A percentile compares a stretch with the other conserved stretches of the same genome.
phyloP scores from a whole-genome alignment of 1,284 basidiomycete species.

The Melampsora americana region DNA sequence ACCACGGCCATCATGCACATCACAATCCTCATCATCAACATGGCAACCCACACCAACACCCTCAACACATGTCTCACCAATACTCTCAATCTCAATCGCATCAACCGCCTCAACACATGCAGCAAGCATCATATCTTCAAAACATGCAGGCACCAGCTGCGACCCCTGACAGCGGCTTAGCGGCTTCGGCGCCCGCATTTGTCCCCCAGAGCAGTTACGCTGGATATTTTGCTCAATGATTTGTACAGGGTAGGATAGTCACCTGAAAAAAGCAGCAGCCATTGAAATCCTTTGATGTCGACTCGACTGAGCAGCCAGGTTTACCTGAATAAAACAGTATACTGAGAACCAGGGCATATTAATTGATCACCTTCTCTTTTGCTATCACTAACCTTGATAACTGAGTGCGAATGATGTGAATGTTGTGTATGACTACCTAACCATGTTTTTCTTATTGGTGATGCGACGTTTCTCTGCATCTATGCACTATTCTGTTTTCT shows the following conservation, averaged over 20 bases:
- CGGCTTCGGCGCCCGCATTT: slow-evolving; percentile 31
- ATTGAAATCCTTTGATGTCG: too few species aligned
- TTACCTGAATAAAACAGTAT: too few species aligned
- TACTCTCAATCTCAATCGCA: slow-evolving; percentile 2
- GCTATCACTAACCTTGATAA: too few species aligned
- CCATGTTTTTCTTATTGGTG: too few species aligned
- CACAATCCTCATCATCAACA: slow-evolving; percentile 38
- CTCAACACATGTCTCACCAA: slow-evolving; percentile 7
- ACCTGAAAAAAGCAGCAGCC: too few species aligned
- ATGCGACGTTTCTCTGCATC: too few species aligned
- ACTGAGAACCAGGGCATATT: too few species aligned
- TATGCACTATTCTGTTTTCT: too few species aligned
- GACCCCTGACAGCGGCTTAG: slow-evolving; percentile 5
- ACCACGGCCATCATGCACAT: slow-evolving; percentile 18
- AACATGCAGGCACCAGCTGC: slow-evolving; percentile 9
- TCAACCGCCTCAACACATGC: slow-evolving; percentile 28
- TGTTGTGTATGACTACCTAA: too few species aligned
- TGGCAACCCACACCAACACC: slow-evolving; percentile 21
- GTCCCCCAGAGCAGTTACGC: slow-evolving; percentile 38
- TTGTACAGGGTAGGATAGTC: background rate
- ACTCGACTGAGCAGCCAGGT: too few species aligned
- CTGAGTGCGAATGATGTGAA: too few species aligned
- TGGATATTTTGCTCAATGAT: slow-evolving; percentile 41
- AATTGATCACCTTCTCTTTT: too few species aligned
- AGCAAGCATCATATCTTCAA: slow-evolving; percentile 18